A percentile compares a stretch with the other conserved stretches of the same genome.
Evolutionary conservation across 2,329 filamentous ascomycete species (phyloP).

Genomic region (Delphinella strobiligena): DNA sequence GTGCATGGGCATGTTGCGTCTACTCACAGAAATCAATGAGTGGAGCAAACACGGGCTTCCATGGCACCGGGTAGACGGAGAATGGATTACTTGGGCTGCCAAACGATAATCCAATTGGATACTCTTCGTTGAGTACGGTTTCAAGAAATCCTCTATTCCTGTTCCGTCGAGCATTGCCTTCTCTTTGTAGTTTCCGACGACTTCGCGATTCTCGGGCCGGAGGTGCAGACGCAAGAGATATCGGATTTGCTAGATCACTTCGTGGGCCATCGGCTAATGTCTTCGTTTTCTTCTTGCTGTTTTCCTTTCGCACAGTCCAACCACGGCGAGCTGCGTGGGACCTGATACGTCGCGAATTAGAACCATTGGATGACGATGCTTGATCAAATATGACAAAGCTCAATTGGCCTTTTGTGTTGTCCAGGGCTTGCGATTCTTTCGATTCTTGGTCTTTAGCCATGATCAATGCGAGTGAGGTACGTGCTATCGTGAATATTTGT

Average conservation of each 20-base stretch:
- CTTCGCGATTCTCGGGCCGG: neutral
- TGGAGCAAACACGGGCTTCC: neutral
- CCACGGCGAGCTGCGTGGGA: neutral
- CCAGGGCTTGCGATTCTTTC: too few relatives aligned
- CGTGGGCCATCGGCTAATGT: neutral
- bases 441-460: too few relatives aligned
- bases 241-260: too few relatives aligned
- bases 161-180: neutral
- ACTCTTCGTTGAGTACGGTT: neutral
- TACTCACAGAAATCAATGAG: neutral
- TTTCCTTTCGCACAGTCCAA: neutral
- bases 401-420: too few relatives aligned
- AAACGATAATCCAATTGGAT: neutral
- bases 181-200: neutral
- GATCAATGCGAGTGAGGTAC: too few relatives aligned
- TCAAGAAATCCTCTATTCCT: neutral
- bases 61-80: neutral
- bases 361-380: neutral
- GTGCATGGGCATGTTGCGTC: too few relatives aligned
- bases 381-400: neutral
- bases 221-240: too few relatives aligned
- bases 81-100: neutral
- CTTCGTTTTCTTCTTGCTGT: neutral
- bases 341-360: neutral
- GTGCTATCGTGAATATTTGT: too few relatives aligned